A percentile compares a stretch with the other conserved stretches of the same genome.
Evolutionary conservation across 228 moss, liverwort and hornwort species (phyloP).

Genomic region (Sphagnum magellanicum): DNA sequence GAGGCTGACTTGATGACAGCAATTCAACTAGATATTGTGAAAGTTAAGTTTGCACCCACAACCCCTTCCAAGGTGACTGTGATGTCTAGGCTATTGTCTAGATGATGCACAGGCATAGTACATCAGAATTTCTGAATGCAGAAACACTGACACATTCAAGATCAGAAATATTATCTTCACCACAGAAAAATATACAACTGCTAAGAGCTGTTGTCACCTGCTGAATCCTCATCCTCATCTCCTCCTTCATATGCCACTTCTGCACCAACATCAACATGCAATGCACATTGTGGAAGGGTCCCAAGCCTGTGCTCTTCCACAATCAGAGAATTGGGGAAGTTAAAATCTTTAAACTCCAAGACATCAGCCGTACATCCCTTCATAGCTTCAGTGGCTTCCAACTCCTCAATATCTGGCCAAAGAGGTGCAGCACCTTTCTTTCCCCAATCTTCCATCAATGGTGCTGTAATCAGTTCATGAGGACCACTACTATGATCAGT

Average conservation of each 20-base stretch:
- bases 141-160: too few species aligned
- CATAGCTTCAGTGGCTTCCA: constrained; percentile 9
- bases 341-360: constrained; percentile 26
- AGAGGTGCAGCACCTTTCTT: constrained; percentile 9
- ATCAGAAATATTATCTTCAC: too few species aligned
- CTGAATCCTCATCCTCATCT: constrained; percentile 27
- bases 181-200: too few species aligned
- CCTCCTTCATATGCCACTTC: constrained; percentile 63
- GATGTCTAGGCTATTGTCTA: too few species aligned
- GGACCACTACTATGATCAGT: constrained; percentile 11
- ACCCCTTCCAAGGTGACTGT: too few species aligned
- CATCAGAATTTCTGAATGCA: too few species aligned
- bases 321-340: neutral
- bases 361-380: constrained; percentile 8
- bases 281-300: neutral
- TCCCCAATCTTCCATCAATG: constrained; percentile 36
- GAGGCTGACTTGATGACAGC: too few species aligned
- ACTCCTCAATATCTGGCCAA: constrained; percentile 13
- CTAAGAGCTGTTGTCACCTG: too few species aligned
- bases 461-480: constrained; percentile 19
- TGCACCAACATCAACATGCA: constrained; percentile 12
- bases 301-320: constrained; percentile 10
- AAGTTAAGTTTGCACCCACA: too few species aligned
- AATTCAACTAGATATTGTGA: too few species aligned
- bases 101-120: too few species aligned